Percentiles rank a stretch among this genome's conserved stretches.
Conservation (phyloP, 1,284 basidiomycete species). For the Melampsora larici-populina region DNA sequence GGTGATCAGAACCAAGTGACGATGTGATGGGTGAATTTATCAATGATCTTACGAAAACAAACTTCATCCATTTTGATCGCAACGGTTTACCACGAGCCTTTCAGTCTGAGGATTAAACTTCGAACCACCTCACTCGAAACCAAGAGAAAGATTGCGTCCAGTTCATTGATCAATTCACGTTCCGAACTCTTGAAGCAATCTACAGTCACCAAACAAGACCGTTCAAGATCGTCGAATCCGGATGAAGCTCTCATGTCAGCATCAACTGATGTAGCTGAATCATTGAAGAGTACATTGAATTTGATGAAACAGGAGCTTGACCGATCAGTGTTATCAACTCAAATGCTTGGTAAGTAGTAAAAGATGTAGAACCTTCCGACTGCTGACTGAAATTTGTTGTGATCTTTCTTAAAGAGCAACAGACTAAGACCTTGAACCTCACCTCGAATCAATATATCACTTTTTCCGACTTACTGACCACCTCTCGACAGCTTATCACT, state of each 20-base stretch:
- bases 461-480: constrained; percentile 68
- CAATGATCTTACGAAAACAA: not conserved
- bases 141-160: constrained; percentile 16
- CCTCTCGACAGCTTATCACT: constrained; percentile 76
- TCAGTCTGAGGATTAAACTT: constrained; percentile 19
- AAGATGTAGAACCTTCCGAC: not conserved
- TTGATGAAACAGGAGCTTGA: constrained; percentile 88
- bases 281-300: constrained; percentile 73
- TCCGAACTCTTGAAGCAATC: constrained; percentile 11
- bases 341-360: constrained; percentile 69
- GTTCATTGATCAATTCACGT: not conserved
- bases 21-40: not conserved
- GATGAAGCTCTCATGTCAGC: constrained; percentile 83
- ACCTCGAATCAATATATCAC: constrained; percentile 75
- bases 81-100: not conserved
- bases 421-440: constrained; percentile 69
- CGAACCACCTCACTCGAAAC: constrained; percentile 31
- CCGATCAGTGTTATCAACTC: constrained; percentile 74
- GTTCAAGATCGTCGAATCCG: constrained; percentile 11
- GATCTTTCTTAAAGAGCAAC: constrained; percentile 62
- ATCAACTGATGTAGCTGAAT: constrained; percentile 78
- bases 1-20: not conserved
- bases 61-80: not conserved
- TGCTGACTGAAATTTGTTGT: not conserved
- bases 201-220: not conserved